A percentile compares a stretch with the other conserved stretches of the same genome.
These are phyloP conservation scores for Teunomyces kruisii DNA, from an alignment of 805 yeast species.

Conservation along the genomic window DNA sequence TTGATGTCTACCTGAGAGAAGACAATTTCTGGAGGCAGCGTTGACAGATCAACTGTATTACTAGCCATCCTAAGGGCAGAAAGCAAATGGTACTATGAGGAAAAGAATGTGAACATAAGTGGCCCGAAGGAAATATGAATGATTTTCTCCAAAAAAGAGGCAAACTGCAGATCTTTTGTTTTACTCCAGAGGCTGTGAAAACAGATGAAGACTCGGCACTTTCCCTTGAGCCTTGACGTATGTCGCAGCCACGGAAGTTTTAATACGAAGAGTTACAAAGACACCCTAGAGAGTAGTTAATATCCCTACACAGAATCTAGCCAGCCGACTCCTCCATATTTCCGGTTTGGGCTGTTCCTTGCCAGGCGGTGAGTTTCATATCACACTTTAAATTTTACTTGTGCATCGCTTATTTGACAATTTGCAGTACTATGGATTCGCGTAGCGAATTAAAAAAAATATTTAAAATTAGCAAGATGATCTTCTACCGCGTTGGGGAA, in stretches of 20 bases:
- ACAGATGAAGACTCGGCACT: too few relatives aligned
- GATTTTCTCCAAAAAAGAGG: too few relatives aligned
- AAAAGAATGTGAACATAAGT: background rate
- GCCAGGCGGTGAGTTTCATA: background rate
- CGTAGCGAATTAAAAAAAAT: background rate
- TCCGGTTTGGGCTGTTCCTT: background rate
- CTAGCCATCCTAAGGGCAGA: background rate
- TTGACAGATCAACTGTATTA: too few relatives aligned
- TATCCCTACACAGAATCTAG: too few relatives aligned
- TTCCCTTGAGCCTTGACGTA: too few relatives aligned
- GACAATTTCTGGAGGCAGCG: constrained; percentile 2
- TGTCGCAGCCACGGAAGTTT: too few relatives aligned
- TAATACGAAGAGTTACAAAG: too few relatives aligned
- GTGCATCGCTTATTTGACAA: background rate
- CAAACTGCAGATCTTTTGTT: too few relatives aligned
- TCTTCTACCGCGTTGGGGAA: background rate
- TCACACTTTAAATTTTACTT: background rate
- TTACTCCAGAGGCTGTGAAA: too few relatives aligned
- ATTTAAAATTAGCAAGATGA: background rate
- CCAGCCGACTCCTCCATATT: background rate
- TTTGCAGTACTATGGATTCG: background rate
- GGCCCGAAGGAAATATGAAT: too few relatives aligned
- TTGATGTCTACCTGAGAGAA: constrained; percentile 6
- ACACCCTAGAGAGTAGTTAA: too few relatives aligned
- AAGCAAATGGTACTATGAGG: background rate